A percentile compares a stretch with the other conserved stretches of the same genome.
Conservation (phyloP, 345 rosid species). For the Citrus maxima region DNA sequence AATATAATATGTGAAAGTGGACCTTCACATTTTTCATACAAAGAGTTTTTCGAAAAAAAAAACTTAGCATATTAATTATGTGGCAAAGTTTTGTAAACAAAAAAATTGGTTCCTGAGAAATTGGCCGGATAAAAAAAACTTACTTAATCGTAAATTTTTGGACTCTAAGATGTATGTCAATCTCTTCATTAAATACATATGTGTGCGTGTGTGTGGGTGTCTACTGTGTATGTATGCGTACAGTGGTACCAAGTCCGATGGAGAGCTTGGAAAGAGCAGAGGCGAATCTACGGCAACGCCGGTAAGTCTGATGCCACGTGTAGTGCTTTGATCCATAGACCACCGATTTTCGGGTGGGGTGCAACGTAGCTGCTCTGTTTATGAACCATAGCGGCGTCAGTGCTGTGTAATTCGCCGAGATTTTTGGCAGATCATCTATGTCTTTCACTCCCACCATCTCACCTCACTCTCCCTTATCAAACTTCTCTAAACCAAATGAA, state of each 20-base stretch:
- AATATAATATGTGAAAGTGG: too few relatives aligned
- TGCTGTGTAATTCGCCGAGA: slow-evolving; percentile 74
- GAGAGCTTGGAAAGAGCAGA: slow-evolving; percentile 71
- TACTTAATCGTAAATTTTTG: too few relatives aligned
- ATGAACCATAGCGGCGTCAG: slow-evolving; percentile 87
- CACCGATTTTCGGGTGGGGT: slow-evolving; percentile 64
- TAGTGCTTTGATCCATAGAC: slow-evolving; percentile 60
- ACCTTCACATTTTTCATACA: too few relatives aligned
- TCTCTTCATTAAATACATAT: too few relatives aligned
- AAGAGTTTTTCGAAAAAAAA: too few relatives aligned
- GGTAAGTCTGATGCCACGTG: slow-evolving; percentile 85
- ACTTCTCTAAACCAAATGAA: too few relatives aligned
- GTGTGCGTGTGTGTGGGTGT: too few relatives aligned
- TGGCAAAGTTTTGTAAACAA: too few relatives aligned
- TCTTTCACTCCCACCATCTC: slow-evolving; percentile 39
- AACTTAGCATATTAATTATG: too few relatives aligned
- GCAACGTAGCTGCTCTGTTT: slow-evolving; percentile 76
- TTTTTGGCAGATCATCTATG: slow-evolving; percentile 83
- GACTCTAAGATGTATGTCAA: too few relatives aligned
- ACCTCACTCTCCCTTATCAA: not conserved
- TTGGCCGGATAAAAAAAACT: too few relatives aligned
- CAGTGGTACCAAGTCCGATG: slow-evolving; percentile 72
- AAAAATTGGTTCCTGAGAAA: too few relatives aligned
- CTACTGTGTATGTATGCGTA: slow-evolving; percentile 5
- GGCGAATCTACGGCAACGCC: slow-evolving; percentile 78